Conservation (phyloP, 1,139 yeast genomes). For the Geotrichum siamense region DNA sequence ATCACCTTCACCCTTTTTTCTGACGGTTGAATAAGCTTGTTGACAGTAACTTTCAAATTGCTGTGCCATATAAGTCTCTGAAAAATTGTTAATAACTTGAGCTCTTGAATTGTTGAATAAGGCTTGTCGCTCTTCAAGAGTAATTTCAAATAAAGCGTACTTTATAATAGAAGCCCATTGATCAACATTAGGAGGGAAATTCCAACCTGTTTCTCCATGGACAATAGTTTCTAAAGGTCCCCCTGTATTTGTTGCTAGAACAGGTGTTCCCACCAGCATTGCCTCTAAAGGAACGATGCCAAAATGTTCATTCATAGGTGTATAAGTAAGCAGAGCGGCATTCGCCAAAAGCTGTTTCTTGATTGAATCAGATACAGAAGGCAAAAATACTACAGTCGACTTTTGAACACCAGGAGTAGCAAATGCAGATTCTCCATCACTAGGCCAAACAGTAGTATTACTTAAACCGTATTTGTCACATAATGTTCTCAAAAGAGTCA, state of each 20-base stretch:
- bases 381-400: conserved; percentile 63
- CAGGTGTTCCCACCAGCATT: conserved; percentile 77
- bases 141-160: conserved; percentile 36
- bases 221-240: conserved; percentile 86
- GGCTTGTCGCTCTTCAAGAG: conserved; percentile 30
- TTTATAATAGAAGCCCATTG: conserved; percentile 60
- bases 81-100: conserved; percentile 49
- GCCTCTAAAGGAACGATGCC: conserved; percentile 98
- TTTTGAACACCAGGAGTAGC: conserved; percentile 16
- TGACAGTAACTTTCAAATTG: conserved; percentile 41
- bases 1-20: conserved; percentile 17
- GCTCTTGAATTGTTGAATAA: conserved; percentile 48
- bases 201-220: conserved; percentile 69
- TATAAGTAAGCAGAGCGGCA: conserved; percentile 63
- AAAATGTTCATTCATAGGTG: conserved; percentile 90
- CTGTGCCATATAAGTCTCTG: conserved; percentile 56
- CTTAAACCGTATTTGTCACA: conserved; percentile 44
- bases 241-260: conserved; percentile 79
- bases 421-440: conserved; percentile 18
- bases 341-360: conserved; percentile 57
- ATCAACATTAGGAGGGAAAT: conserved; percentile 46
- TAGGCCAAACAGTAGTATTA: conserved; percentile 40
- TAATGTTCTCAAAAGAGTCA: conserved; percentile 50
- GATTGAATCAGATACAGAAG: conserved; percentile 62
- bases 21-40: conserved; percentile 18